Conservation (phyloP, 108 stramenopile species). For the Cyclotella baltica region DNA sequence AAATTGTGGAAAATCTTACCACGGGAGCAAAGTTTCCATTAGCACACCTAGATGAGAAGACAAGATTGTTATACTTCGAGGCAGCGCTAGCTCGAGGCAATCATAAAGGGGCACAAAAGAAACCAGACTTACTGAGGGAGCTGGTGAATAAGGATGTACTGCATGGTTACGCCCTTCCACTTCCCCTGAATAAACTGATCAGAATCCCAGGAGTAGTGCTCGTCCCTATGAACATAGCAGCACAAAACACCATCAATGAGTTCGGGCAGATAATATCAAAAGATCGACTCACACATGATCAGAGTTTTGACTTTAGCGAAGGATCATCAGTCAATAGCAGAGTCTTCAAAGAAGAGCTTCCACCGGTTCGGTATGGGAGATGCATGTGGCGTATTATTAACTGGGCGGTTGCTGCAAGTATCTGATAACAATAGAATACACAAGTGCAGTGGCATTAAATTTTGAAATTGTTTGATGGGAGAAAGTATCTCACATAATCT, state of each 20-base stretch:
- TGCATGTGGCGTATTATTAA: not conserved
- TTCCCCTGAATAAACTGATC: not conserved
- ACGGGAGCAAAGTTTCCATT: not conserved
- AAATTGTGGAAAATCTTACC: too few species aligned
- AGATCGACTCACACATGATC: too few species aligned
- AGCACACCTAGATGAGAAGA: not conserved
- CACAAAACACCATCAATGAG: too few species aligned
- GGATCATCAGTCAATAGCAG: not conserved
- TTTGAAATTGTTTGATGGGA: too few species aligned
- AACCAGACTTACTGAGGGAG: not conserved
- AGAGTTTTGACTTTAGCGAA: not conserved
- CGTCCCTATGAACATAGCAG: too few species aligned
- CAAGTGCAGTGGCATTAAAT: too few species aligned
- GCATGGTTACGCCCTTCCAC: too few species aligned
- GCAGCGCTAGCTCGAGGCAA: not conserved
- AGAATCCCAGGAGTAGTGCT: not conserved
- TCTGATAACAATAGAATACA: not conserved
- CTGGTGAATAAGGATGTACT: not conserved
- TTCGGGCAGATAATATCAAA: too few species aligned
- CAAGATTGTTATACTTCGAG: too few species aligned
- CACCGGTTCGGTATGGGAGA: not conserved
- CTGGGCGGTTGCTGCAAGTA: conserved; percentile 6
- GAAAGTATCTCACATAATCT: too few species aligned
- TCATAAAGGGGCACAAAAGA: too few species aligned
- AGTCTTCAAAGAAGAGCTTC: not conserved